Conservation (phyloP, 2,329 filamentous ascomycete genomes). For the Nannizziopsis barbatae region DNA sequence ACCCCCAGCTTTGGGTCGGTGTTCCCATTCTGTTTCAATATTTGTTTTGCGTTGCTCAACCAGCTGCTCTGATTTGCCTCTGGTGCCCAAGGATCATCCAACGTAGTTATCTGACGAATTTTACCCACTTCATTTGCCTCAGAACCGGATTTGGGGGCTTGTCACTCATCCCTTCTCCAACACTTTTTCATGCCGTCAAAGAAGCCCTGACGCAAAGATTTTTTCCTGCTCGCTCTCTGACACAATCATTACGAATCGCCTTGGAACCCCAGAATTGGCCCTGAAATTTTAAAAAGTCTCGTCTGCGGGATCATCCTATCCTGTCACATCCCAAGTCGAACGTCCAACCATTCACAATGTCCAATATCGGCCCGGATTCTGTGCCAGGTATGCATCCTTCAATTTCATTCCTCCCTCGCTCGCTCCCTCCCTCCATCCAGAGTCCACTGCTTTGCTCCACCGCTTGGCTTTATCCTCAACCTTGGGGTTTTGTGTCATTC, state of each 20-base stretch:
- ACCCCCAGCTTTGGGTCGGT: not conserved
- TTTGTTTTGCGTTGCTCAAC: not conserved
- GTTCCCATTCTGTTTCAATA: conserved; percentile 10
- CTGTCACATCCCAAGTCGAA: not conserved
- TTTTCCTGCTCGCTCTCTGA: no score
- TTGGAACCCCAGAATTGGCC: not conserved
- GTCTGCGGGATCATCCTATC: not conserved
- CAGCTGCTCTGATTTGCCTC: not conserved
- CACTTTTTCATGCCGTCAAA: no score
- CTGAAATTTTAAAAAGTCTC: no score
- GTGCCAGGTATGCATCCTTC: conserved; percentile 19
- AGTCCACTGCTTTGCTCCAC: conserved; percentile 2
- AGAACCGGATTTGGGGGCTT: conserved; percentile 6
- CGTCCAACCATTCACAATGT: conserved; percentile 14
- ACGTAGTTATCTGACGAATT: conserved; percentile 3
- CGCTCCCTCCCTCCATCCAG: not conserved
- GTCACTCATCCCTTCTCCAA: not conserved
- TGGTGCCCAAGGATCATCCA: not conserved
- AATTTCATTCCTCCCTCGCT: conserved; percentile 8
- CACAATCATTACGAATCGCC: not conserved
- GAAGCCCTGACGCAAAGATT: not conserved
- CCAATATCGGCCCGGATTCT: conserved; percentile 19
- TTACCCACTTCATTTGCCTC: conserved; percentile 6
- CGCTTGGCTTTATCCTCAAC: not conserved
- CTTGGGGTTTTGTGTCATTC: not conserved